Percentiles rank a stretch among this genome's conserved stretches.
Conservation (phyloP, 1,284 basidiomycete genomes). For the Moesziomyces sp. region DNA sequence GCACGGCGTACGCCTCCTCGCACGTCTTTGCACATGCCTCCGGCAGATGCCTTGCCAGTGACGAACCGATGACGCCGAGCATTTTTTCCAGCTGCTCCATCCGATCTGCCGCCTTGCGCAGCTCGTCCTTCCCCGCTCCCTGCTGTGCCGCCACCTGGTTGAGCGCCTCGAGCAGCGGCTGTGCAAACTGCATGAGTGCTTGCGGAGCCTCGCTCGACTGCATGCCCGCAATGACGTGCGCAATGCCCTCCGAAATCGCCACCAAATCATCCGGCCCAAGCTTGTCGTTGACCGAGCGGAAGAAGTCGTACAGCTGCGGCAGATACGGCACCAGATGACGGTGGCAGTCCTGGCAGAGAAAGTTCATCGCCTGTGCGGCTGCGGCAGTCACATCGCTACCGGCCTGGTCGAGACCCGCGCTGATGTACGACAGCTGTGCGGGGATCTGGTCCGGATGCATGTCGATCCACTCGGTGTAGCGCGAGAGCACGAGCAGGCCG, state of each 20-base stretch:
- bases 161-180: conserved; percentile 71
- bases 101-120: conserved; percentile 79
- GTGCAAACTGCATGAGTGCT: conserved; percentile 82
- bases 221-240: conserved; percentile 92
- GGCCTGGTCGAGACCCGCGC: conserved; percentile 81
- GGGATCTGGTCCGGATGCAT: conserved; percentile 87
- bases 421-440: conserved; percentile 88
- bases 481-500: conserved; percentile 90
- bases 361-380: conserved; percentile 94
- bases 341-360: conserved; percentile 92
- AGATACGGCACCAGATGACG: conserved; percentile 91
- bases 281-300: conserved; percentile 79
- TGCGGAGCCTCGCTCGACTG: conserved; percentile 82
- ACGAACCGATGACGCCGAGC: conserved; percentile 40
- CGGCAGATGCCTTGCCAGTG: conserved; percentile 72
- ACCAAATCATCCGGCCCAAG: conserved; percentile 87
- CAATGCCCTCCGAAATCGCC: conserved; percentile 94
- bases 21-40: conserved; percentile 81
- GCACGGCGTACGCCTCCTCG: conserved; percentile 82
- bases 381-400: conserved; percentile 80
- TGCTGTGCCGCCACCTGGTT: conserved; percentile 64
- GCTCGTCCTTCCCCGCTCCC: conserved; percentile 71
- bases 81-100: conserved; percentile 63
- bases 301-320: conserved; percentile 89
- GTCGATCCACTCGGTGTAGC: conserved; percentile 97